Evolutionary conservation across 2,329 filamentous ascomycete genomes (phyloP).

Genomic region (Sarocladium oryzae): DNA sequence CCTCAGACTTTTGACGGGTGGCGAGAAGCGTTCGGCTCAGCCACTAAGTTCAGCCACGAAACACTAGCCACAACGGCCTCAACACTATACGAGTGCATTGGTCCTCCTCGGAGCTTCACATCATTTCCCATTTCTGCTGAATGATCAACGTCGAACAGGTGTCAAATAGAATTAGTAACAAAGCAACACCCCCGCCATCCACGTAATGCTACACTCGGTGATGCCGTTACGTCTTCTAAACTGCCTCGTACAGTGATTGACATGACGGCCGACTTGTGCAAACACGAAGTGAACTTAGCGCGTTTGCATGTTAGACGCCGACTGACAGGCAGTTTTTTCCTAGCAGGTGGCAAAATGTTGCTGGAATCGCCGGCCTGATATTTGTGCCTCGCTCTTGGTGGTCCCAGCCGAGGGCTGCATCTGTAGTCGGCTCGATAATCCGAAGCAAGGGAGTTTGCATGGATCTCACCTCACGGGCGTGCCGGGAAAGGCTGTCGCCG

Average conservation of each 20-base stretch:
- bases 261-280: no score
- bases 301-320: no score
- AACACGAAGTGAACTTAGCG: no score
- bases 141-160: neutral
- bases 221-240: no score
- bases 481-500: no score
- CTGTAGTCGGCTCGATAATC: neutral
- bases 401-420: neutral
- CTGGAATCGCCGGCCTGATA: no score
- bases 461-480: no score
- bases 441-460: neutral
- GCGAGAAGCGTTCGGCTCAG: neutral
- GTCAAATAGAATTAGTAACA: neutral
- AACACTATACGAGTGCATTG: no score
- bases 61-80: neutral
- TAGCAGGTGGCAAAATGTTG: neutral
- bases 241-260: no score
- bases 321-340: neutral
- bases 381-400: neutral
- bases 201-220: no score
- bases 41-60: neutral
- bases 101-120: neutral
- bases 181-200: no score
- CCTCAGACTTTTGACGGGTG: conserved; percentile 4
- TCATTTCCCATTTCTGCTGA: neutral